Evolutionary conservation across 371 early-diverging fungal species (phyloP), one percentile per base, ranked within the genome.

Genomic region (Lichtheimia ornata): DNA sequence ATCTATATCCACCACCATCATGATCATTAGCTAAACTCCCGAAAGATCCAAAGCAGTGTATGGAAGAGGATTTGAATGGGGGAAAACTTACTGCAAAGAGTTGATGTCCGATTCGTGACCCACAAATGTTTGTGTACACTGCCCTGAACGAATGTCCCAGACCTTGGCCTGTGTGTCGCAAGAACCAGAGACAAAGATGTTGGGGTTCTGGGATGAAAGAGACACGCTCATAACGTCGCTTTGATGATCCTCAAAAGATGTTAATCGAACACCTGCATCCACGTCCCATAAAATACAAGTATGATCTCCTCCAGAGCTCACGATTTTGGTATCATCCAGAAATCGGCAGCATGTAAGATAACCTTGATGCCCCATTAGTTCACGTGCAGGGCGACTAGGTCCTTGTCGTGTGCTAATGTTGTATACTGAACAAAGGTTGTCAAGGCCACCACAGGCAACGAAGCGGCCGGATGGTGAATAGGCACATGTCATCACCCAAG

Each of bases 401-500:
- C 94, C 94, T 69, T 97, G 97, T 68, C 92, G 90, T 30, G 97
- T 88, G 18, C 95, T 84, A 51, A 98, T 77, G 72, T 94, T 96
- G 83, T 96, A 98, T 69, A 98, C 91, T 24, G 95, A 94, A 77
- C 97, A 96, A 66, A 96, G 87, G 72, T 97, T 97, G 79, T 97
- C 97, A 53, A 97, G 86, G 70, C 98, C 98, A 73, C 98, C 98
- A 74, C 97, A 97, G 49, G 98, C 98, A 25, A 97, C 97, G 73
- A 91, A 91, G 75, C 92, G 94, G 40, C 97, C 96, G n/a, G 94
- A 93, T 5, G 97, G 97, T 28, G 98, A 92, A 65, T 94, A 97
- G 1, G 98, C 96, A 67, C 97, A 97, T 49, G 97, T 96, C 98
- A 97, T 97, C 63, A 97, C 98, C 98, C 98, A 97, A 14, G 96